These are phyloP conservation scores for Alternaria burnsii DNA, from an alignment of 2,329 filamentous ascomycete species.

Conservation along the genomic window DNA sequence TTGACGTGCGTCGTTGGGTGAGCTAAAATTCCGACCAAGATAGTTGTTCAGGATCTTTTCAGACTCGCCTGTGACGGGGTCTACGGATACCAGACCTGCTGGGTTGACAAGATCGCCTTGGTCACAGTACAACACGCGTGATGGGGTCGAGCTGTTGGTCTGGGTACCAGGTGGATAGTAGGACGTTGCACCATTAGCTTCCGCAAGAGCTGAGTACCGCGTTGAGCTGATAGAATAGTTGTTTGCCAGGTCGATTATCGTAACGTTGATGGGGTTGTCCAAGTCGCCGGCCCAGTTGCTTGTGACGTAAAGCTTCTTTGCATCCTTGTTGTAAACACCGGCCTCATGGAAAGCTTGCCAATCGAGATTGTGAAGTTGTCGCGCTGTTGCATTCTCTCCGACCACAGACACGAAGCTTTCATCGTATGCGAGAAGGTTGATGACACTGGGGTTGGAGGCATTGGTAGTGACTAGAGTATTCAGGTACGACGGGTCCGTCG, in stretches of 20 bases:
- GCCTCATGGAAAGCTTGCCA: slow-evolving; percentile 53
- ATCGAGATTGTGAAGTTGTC: slow-evolving; percentile 42
- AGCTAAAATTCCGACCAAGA: slow-evolving; percentile 57
- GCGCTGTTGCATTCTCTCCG: slow-evolving; percentile 42
- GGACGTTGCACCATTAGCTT: slow-evolving; percentile 49
- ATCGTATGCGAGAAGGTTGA: slow-evolving; percentile 51
- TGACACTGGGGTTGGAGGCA: slow-evolving; percentile 42
- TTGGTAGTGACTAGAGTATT: slow-evolving; percentile 40
- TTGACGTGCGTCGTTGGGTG: slow-evolving; percentile 54
- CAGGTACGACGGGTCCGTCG: slow-evolving; percentile 44
- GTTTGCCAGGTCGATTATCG: slow-evolving; percentile 51
- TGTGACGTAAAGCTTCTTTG: slow-evolving; percentile 54
- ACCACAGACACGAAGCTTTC: slow-evolving; percentile 45
- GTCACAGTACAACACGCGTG: slow-evolving; percentile 46
- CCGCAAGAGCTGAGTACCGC: slow-evolving; percentile 50
- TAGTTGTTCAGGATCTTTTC: slow-evolving; percentile 57
- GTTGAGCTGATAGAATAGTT: slow-evolving; percentile 50
- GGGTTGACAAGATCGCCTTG: slow-evolving; percentile 52
- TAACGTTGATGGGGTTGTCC: slow-evolving; percentile 47
- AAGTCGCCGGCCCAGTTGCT: slow-evolving; percentile 47
- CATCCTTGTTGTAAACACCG: slow-evolving; percentile 44
- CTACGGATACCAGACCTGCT: slow-evolving; percentile 55
- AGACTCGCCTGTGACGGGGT: slow-evolving; percentile 55
- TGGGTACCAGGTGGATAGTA: slow-evolving; percentile 45
- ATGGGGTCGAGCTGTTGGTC: slow-evolving; percentile 33